Evolutionary conservation across 495 filamentous ascomycete species (phyloP), one percentile per base, ranked within the genome.

Genomic region (Aspergillus biplanus): DNA sequence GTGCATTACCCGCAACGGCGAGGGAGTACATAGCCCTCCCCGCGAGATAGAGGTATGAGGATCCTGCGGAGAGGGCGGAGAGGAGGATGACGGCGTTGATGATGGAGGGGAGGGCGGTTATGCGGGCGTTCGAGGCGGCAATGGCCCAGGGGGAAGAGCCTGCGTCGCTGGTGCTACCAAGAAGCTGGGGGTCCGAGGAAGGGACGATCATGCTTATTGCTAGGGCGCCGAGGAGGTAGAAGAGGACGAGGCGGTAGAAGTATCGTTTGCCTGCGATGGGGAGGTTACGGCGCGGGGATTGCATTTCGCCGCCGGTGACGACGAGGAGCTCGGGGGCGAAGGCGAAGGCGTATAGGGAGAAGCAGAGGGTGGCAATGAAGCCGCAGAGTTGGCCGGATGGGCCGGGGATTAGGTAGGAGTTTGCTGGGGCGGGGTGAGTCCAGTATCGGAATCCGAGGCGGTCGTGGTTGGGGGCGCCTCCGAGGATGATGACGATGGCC

Each of bases 191-290:
- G 37, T 46, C 21, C 9, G 13, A 32, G 39, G 39, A 58, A 11
- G 56, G 56, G 16, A 58, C 56, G 37, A 58, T 39, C 18, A 58
- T 39, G 18, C 37, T 58, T 16, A 58, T 58, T 37, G 44, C 39
- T 7, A 58, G 37, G 37, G 44, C 44, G 16, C 37, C 39, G 18
- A 58, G 56, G 16, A 46, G 37, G 37, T 58, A 58, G 27, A 58
- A 58, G 7, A 58, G 9, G 9, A 58, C 31, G 8, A 58, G 39
- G 0, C 56, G 56, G 16, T 16, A 39, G 39, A 58, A 33, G n/a
- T 46, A 31, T 1, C 31, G 21, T 31, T 48, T 48, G 2, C 56
- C 39, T 2, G 56, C 56, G 8, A 39, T 0, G 16, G 56, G 56
- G 37, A 58, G 39, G 39, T 58, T 44, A 12, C 56, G 44, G 9